phyloP scores from a whole-genome alignment of 139 green algal species.

The Tetradesmus lagerheimii region DNA sequence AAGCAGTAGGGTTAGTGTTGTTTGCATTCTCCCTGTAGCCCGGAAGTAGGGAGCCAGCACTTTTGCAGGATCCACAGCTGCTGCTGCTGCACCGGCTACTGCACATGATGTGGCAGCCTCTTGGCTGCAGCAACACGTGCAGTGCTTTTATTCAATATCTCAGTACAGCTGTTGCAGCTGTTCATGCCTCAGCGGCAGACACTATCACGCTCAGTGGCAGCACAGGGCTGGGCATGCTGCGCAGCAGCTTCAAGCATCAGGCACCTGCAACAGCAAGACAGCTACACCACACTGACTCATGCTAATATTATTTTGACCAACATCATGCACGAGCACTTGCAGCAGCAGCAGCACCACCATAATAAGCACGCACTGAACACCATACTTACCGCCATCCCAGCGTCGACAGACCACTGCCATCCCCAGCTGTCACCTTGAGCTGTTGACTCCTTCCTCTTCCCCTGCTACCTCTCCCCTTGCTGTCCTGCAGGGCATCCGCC shows the following conservation, averaged over 20 bases:
- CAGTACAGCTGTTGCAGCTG: background rate
- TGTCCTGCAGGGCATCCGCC: constrained; percentile 53
- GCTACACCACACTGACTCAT: background rate
- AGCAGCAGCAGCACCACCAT: background rate
- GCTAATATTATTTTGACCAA: too few relatives aligned
- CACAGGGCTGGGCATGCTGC: background rate
- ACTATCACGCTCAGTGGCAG: background rate
- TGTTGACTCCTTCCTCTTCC: too few relatives aligned
- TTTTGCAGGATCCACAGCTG: background rate
- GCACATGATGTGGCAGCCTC: background rate
- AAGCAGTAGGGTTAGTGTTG: background rate
- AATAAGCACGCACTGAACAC: background rate
- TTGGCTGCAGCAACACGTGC: background rate
- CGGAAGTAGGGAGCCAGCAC: background rate
- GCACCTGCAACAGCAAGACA: background rate
- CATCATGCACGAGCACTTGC: background rate
- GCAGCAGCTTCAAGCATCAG: background rate
- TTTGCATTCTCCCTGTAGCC: background rate
- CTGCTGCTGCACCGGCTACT: background rate
- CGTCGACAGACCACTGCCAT: background rate
- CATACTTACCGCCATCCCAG: background rate
- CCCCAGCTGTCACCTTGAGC: background rate
- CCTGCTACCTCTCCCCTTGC: background rate
- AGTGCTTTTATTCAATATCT: background rate
- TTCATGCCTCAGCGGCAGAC: background rate